Evolutionary conservation across 768 basidiomycete genomes (phyloP), one percentile per base, ranked within the genome.

Genomic region (Tulasnella sp.): DNA sequence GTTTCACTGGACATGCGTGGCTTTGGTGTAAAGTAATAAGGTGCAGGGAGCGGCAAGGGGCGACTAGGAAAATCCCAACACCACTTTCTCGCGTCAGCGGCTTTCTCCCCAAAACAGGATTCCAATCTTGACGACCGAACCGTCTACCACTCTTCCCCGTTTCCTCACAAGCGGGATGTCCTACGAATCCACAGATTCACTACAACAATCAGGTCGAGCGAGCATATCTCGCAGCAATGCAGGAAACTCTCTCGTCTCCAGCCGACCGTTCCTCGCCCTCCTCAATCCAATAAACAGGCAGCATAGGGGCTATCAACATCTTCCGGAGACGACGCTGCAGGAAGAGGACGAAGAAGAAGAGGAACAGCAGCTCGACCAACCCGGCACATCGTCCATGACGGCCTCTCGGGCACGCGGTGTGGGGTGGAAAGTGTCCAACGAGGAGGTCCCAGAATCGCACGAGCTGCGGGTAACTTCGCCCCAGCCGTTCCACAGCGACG

Each of bases 241-340:
- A 47, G 62, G 62, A 37, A 22, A 22, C 19, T 72, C 71, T 12
- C 29, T 73, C 35, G 62, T 37, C 40, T 35, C 40, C 42, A 74
- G 73, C 66, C 86, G 89, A 37, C 89, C 91, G 0, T 92, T 94
- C 77, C 87, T 93, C 76, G 88, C 87, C 79, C 87, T 91, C 85
- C 82, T 94, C 40, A 94, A 93, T 78, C 90, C 92, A 41, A 89
- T 91, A 84, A 86, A 86, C 74, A 85, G 87, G 75, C 80, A 84
- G 37, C 87, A 92, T 78, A 87, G 88, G 74, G 92, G 91, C 7
- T 94, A 94, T 78, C 83, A 83, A 19, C 89, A 87, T 75, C 90
- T 90, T 37, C 88, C 84, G 77, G 89, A 90, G 78, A 89, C 86
- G 35, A 81, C 89, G 2, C 80, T 85, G 19, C 89, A 92, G 76